Percentiles rank a stretch among this genome's conserved stretches.
These are phyloP conservation scores for Orobanche coerulescens DNA, from an alignment of 257 asterid genomes.

Conservation along the genomic window DNA sequence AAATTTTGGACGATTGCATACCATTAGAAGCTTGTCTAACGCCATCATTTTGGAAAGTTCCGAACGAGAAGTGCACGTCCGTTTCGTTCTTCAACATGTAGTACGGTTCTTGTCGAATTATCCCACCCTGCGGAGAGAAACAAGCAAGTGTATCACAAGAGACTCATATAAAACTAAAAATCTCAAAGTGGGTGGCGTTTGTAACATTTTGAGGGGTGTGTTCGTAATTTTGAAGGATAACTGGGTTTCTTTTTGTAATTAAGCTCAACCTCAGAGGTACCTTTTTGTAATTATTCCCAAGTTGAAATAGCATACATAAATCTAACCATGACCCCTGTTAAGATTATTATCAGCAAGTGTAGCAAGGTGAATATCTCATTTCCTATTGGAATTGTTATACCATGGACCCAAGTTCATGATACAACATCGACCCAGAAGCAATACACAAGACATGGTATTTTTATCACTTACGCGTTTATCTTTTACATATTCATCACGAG, in stretches of 20 bases:
- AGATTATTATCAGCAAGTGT: not conserved
- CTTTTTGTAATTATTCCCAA: not conserved
- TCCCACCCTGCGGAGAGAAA: conserved; percentile 46
- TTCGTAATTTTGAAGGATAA: not conserved
- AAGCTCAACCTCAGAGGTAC: not conserved
- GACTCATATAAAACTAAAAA: not conserved
- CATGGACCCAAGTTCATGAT: not conserved
- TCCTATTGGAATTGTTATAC: no score
- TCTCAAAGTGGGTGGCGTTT: no score
- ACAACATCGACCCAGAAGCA: no score
- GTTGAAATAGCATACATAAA: not conserved
- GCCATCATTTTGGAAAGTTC: conserved; percentile 42
- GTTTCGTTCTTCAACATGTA: conserved; percentile 51
- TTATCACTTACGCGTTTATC: no score
- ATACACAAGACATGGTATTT: not conserved
- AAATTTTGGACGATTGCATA: conserved; percentile 54
- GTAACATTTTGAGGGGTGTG: not conserved
- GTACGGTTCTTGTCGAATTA: conserved; percentile 46
- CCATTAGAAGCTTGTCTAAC: conserved; percentile 39
- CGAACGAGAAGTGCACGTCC: conserved; percentile 55
- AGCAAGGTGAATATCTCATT: no score
- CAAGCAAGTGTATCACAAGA: not conserved
- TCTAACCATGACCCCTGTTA: not conserved
- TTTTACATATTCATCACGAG: no score
- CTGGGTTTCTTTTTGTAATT: not conserved